A percentile compares a stretch with the other conserved stretches of the same genome.
Conservation (phyloP, 2,329 filamentous ascomycete genomes). For the Lachnellula willkommii region DNA sequence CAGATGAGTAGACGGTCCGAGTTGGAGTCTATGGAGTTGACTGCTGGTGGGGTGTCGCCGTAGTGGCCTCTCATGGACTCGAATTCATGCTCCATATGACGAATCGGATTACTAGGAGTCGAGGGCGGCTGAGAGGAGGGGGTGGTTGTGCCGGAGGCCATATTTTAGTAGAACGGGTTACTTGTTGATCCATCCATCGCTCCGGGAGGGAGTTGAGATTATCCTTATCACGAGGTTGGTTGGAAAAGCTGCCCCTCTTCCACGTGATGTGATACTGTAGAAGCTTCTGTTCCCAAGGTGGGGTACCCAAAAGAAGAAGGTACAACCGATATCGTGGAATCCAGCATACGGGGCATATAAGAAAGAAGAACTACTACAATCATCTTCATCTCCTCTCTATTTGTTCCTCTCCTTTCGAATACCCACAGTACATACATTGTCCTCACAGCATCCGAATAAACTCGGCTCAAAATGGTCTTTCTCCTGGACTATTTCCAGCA, state of each 20-base stretch:
- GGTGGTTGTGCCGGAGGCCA: not conserved
- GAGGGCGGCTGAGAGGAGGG: not conserved
- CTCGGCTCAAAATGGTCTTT: constrained; percentile 28
- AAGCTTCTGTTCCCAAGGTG: not conserved
- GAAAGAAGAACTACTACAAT: not conserved
- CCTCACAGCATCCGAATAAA: not conserved
- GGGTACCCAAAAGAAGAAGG: constrained; percentile 14
- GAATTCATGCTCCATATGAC: constrained; percentile 9
- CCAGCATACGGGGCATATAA: no score
- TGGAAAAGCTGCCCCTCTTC: not conserved
- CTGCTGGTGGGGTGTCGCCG: constrained; percentile 11
- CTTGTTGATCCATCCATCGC: not conserved
- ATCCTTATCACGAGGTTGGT: not conserved
- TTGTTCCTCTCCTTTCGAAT: not conserved
- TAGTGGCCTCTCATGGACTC: constrained; percentile 19
- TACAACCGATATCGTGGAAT: constrained; percentile 15
- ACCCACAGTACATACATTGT: not conserved
- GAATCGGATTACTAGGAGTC: not conserved
- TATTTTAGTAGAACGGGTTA: not conserved
- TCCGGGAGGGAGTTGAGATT: no score
- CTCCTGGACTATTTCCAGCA: constrained; percentile 32
- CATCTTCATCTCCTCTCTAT: not conserved
- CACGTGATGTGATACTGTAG: not conserved
- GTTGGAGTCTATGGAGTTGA: constrained; percentile 9
- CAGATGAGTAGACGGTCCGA: constrained; percentile 50